Base-by-base conservation (phyloP, 257 asterid species). In the Oldenlandia corymbosa region DNA sequence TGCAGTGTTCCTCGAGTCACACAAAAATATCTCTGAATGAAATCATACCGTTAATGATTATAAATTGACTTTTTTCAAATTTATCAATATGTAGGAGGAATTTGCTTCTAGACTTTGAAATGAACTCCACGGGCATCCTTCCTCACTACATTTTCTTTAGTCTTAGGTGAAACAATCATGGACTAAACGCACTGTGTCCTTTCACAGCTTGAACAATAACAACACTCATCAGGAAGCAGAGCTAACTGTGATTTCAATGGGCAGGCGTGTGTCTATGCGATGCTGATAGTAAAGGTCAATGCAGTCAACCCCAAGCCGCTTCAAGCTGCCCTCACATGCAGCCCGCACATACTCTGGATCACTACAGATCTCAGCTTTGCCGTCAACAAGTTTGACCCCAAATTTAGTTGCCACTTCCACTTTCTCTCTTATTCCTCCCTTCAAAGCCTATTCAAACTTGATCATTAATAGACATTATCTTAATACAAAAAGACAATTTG, bases 211-310 rank as follows among this genome's bases (percentile, higher is more conserved):
- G 2, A 1, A 43, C 26, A 34, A 0, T 50, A 5, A 26, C 24
- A 50, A 50, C n/a, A n/a, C n/a, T n/a, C n/a, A 26, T 26, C 50
- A 47, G 37, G 21, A 7, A 14, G 32, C 9, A 16, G 0, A 60
- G 55, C 77, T 51, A 53, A 74, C 83, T 75, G 83, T 78, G 77
- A 78, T 75, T 78, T 78, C 83, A 47, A 78, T 78, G 16, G 83
- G 83, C 49, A 68, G 47, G 14, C 53, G 37, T 9, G 61, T 70
- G 27, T 78, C 82, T 12, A 78, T 73, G 13, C 82, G 82, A 73
- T 73, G 82, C 27, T 23, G 62, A 63, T 67, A 78, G 58, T 70
- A 78, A 43, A 78, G 74, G 70, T 78, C 82, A 21, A 74, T 78
- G 63, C 45, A 78, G 14, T 73, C 53, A 2, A 67, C 56, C 16